phyloP scores from a whole-genome alignment of 129 eudicot genomes.

The Cynara cardunculus region DNA sequence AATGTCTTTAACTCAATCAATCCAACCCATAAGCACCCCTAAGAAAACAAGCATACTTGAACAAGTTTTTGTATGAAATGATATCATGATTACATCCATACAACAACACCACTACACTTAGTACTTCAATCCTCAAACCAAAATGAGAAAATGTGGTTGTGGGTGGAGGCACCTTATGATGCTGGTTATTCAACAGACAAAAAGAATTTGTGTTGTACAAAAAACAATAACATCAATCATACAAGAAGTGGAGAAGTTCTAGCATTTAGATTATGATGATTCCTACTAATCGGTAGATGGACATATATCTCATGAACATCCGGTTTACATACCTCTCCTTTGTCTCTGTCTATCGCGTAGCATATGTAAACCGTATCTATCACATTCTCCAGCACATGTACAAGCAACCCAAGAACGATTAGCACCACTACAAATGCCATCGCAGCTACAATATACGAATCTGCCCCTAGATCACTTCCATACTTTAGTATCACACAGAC shows the following conservation, averaged over 20 bases:
- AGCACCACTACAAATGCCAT: slow-evolving; percentile 58
- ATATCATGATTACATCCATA: not conserved
- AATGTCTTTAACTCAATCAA: too few relatives aligned
- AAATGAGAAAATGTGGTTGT: not conserved
- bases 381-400: slow-evolving; percentile 69
- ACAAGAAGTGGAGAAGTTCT: slow-evolving; percentile 51
- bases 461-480: slow-evolving; percentile 47
- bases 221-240: slow-evolving; percentile 21
- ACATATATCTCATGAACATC: slow-evolving; percentile 89
- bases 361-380: slow-evolving; percentile 85
- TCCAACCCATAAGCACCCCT: too few relatives aligned
- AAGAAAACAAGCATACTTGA: not conserved
- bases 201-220: slow-evolving; percentile 25
- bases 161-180: not conserved
- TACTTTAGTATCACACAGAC: slow-evolving; percentile 67
- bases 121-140: not conserved
- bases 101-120: not conserved
- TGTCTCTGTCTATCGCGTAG: slow-evolving; percentile 86
- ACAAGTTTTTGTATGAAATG: not conserved
- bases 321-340: slow-evolving; percentile 78
- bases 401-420: slow-evolving; percentile 55
- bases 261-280: slow-evolving; percentile 42
- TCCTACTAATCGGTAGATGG: slow-evolving; percentile 79
- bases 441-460: slow-evolving; percentile 62
- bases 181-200: slow-evolving; percentile 19